Base-by-base conservation (phyloP, 495 filamentous ascomycete species). In the Aspergillus sparsus region DNA sequence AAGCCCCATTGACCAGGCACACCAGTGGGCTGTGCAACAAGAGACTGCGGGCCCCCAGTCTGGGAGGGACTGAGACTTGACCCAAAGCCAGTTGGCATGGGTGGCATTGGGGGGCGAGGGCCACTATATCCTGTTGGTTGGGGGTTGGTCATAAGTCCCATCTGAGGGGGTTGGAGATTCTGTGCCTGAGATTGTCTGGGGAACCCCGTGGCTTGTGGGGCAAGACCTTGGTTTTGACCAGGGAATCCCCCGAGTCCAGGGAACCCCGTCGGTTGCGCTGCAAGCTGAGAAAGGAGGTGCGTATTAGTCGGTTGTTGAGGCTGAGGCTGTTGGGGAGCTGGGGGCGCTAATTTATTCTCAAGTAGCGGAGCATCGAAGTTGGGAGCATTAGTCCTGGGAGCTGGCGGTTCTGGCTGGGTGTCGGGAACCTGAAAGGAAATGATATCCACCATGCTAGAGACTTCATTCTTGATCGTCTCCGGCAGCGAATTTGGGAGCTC, bases 391-490 rank as follows among this genome's bases (percentile, higher is more conserved):
- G 80, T 87, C 57, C 75, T 75, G 15, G 79, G 68, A 36, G 79
- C 67, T 27, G 21, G 21, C 11, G 76, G 74, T 60, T 68, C 54
- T 12, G 87, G 83, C 15, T 75, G 80, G 13, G 93, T 89, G 64
- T 98, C 95, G 0, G 86, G 85, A 16, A 97, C 85, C 58, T 90
- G 90, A 71, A 98, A 98, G 16, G 93, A 96, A 63, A 99, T 99
- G 45, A 98, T 98, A 69, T 99, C 95, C 36, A 99, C 95, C 94
- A 99, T 98, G 68, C 95, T 95, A 9, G 93, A 97, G 33, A 99
- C 95, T 74, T 99, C 95, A 70, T 98, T 99, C 74, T 83, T 88
- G 49, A 98, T 86, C 42, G 83, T 88, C 42, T 97, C 93, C 0
- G 95, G 93, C 3, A 99, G 77, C 11, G 70, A 69, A 1, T 78